Conservation (phyloP, 306 rosid genomes). For the Oemleria cerasiformis region DNA sequence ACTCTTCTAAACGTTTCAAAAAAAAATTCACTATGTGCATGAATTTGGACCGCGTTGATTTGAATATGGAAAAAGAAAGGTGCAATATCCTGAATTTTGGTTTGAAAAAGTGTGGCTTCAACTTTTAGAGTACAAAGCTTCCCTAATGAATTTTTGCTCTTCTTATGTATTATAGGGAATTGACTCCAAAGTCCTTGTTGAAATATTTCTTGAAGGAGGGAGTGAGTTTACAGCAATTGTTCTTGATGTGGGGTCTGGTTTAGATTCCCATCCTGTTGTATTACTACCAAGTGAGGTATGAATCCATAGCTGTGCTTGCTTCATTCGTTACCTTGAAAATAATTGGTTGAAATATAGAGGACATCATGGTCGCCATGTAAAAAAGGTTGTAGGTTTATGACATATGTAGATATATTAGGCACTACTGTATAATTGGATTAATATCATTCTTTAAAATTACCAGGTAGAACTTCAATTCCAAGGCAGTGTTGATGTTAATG, state of each 20-base stretch:
- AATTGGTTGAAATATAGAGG: neutral
- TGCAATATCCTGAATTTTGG: slow-evolving; percentile 7
- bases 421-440: slow-evolving; percentile 3
- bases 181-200: slow-evolving; percentile 76
- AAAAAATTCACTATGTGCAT: neutral
- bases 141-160: slow-evolving; percentile 18
- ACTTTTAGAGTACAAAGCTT: neutral
- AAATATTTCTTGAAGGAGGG: slow-evolving; percentile 92
- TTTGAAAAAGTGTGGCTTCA: slow-evolving; percentile 1
- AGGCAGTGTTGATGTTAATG: slow-evolving; percentile 57
- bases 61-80: slow-evolving; percentile 3
- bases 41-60: slow-evolving; percentile 1
- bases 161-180: slow-evolving; percentile 60
- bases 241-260: slow-evolving; percentile 85
- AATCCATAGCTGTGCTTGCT: slow-evolving; percentile 19
- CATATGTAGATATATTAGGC: neutral
- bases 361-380: neutral
- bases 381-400: slow-evolving; percentile 5
- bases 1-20: neutral
- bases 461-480: slow-evolving; percentile 83
- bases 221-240: slow-evolving; percentile 94
- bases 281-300: slow-evolving; percentile 88
- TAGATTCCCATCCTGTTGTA: slow-evolving; percentile 70
- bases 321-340: neutral
- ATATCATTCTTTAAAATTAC: slow-evolving; percentile 27